Evolutionary conservation across 2,329 filamentous ascomycete genomes (phyloP).

Genomic region (Colletotrichum echinochloae): DNA sequence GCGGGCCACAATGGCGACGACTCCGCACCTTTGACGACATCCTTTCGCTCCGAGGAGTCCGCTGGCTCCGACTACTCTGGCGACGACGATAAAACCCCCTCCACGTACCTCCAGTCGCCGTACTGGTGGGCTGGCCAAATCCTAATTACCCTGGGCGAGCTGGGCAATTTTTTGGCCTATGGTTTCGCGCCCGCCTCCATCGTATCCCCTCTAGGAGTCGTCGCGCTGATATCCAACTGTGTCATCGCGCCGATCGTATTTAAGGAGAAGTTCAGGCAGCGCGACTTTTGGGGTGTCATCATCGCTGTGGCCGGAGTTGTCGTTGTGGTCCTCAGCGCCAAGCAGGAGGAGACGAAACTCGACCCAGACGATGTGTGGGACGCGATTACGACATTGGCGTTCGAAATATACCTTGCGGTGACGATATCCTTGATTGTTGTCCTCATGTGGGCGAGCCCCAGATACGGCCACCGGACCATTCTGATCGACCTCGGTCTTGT

Average conservation of each 20-base stretch:
- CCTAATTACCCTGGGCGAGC: slow-evolving; percentile 92
- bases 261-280: slow-evolving; percentile 86
- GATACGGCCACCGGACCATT: slow-evolving; percentile 87
- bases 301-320: slow-evolving; percentile 90
- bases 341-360: slow-evolving; percentile 88
- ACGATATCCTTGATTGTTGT: slow-evolving; percentile 78
- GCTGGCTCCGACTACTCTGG: slow-evolving; percentile 52
- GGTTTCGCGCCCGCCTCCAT: slow-evolving; percentile 98
- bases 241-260: slow-evolving; percentile 95
- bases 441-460: slow-evolving; percentile 85
- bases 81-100: slow-evolving; percentile 57
- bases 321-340: slow-evolving; percentile 92
- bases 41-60: slow-evolving; percentile 60
- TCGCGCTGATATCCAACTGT: slow-evolving; percentile 95
- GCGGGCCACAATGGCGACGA: slow-evolving; percentile 54
- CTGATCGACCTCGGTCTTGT: slow-evolving; percentile 94
- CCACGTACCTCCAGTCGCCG: slow-evolving; percentile 87
- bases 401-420: slow-evolving; percentile 88
- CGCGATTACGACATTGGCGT: slow-evolving; percentile 87
- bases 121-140: slow-evolving; percentile 98
- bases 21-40: slow-evolving; percentile 64
- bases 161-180: slow-evolving; percentile 96
- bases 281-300: slow-evolving; percentile 89
- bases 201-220: slow-evolving; percentile 95
- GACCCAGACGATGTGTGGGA: slow-evolving; percentile 91